phyloP scores from a whole-genome alignment of 257 asterid species.

The Jasminum sambac region DNA sequence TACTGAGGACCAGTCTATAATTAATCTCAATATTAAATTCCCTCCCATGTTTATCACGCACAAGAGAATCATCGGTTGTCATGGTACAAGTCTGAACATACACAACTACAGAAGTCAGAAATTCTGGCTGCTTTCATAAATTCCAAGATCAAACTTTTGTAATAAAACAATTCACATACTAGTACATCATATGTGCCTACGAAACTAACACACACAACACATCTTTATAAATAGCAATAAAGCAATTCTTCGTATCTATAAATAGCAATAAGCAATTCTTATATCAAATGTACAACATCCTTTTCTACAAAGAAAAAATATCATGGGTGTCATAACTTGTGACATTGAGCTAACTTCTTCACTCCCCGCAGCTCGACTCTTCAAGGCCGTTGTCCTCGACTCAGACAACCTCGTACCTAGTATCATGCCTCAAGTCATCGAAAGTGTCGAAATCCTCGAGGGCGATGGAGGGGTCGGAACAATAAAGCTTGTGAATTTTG shows the following conservation, averaged over 20 bases:
- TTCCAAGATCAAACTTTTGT: background rate
- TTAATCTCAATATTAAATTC: background rate
- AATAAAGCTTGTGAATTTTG: constrained; percentile 30
- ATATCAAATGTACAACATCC: background rate
- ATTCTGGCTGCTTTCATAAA: background rate
- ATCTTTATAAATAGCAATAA: background rate
- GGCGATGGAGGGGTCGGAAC: constrained; percentile 48
- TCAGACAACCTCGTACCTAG: constrained; percentile 35
- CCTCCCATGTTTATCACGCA: background rate
- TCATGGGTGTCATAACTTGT: constrained; percentile 29
- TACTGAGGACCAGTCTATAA: background rate
- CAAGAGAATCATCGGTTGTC: background rate
- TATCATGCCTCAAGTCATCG: constrained; percentile 37
- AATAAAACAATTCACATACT: background rate
- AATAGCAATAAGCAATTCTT: background rate
- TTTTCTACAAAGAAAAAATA: background rate
- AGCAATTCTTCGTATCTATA: background rate
- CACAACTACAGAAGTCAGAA: background rate
- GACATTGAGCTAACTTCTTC: constrained; percentile 28
- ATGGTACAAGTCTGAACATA: background rate
- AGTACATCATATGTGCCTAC: background rate
- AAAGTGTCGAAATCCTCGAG: constrained; percentile 30
- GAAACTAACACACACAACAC: background rate
- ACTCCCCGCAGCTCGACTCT: constrained; percentile 35
- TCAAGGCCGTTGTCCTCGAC: constrained; percentile 38